Evolutionary conservation across 306 rosid genomes (phyloP), one percentile per base, ranked within the genome.

Genomic region (Parietaria judaica): DNA sequence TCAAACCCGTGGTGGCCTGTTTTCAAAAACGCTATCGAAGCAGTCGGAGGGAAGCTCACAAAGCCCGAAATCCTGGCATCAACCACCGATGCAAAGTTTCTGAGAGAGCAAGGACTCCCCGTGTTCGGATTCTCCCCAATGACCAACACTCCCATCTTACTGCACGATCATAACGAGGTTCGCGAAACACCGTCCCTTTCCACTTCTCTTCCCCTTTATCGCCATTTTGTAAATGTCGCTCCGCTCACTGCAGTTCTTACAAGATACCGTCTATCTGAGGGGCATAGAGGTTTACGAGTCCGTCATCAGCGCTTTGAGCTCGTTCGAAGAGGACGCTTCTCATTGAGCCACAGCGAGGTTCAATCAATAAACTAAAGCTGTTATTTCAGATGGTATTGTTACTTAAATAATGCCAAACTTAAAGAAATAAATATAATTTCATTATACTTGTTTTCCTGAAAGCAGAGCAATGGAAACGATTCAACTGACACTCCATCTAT

Each of bases 161-260:
- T 80, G 68, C 98, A 88, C 69, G 96, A 92, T n/a, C 96, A 86
- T 75, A 86, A 92, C 10, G 99, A 92, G 95, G 96, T 87, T 60
- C 49, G 45, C 65, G 45, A 2, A 49, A 4, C 64, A 35, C 36
- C 56, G 63, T 66, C 62, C 55, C 14, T 23, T 23, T 23, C 31
- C n/a, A n/a, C n/a, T n/a, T n/a, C n/a, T n/a, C n/a, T n/a, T n/a
- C 31, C 31, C 2, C 1, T 23, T 23, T 23, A 23, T 23, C 1
- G 2, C 31, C 31, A 23, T 23, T 23, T 23, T 23, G 31, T 23
- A 2, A 23, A 23, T 23, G 31, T 23, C 2, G 31, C 31, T 23
- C 31, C 1, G 31, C 23, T 46, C 34, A 51, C 8, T 87, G 76
- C 95, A 87, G 95, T 87, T 79, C 74, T 74, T 90, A 56, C 74